A percentile compares a stretch with the other conserved stretches of the same genome.
These are phyloP conservation scores for Rhodocollybia butyracea DNA, from an alignment of 768 basidiomycete genomes.

Conservation along the genomic window DNA sequence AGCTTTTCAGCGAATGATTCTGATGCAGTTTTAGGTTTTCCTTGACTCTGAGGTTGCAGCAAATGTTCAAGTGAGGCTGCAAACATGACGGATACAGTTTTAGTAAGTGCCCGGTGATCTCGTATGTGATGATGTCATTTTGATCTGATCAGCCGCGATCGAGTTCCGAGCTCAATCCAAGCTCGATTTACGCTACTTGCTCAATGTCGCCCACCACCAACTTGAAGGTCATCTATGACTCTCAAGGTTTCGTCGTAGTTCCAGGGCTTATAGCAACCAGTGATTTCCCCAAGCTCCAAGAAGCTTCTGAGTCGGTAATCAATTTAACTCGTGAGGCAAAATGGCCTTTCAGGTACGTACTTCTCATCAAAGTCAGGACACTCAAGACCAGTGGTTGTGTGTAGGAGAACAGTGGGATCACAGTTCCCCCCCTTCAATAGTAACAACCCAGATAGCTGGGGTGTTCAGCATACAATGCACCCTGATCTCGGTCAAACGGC, in stretches of 20 bases:
- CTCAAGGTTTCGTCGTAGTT: slow-evolving; percentile 65
- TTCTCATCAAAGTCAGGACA: no score
- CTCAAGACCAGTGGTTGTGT: no score
- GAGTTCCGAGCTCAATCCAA: no score
- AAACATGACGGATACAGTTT: not conserved
- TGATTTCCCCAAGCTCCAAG: slow-evolving; percentile 36
- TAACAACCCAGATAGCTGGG: slow-evolving; percentile 68
- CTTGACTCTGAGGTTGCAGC: not conserved
- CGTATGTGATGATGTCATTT: no score
- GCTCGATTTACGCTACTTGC: not conserved
- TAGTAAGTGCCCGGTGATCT: not conserved
- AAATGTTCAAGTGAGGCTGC: not conserved
- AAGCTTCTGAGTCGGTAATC: slow-evolving; percentile 50
- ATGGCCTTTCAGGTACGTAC: no score
- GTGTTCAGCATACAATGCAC: slow-evolving; percentile 81
- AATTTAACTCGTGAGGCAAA: slow-evolving; percentile 51
- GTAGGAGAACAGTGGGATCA: slow-evolving; percentile 70
- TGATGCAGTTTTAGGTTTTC: not conserved
- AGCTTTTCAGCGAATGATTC: not conserved
- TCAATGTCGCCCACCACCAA: slow-evolving; percentile 19
- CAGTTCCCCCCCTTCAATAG: slow-evolving; percentile 74
- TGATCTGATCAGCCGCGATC: no score
- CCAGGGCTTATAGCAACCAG: slow-evolving; percentile 46
- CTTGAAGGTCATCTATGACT: slow-evolving; percentile 56
- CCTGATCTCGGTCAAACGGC: slow-evolving; percentile 57